phyloP scores from a whole-genome alignment of 1,284 basidiomycete genomes.

The Singerocomus inundabilis region DNA sequence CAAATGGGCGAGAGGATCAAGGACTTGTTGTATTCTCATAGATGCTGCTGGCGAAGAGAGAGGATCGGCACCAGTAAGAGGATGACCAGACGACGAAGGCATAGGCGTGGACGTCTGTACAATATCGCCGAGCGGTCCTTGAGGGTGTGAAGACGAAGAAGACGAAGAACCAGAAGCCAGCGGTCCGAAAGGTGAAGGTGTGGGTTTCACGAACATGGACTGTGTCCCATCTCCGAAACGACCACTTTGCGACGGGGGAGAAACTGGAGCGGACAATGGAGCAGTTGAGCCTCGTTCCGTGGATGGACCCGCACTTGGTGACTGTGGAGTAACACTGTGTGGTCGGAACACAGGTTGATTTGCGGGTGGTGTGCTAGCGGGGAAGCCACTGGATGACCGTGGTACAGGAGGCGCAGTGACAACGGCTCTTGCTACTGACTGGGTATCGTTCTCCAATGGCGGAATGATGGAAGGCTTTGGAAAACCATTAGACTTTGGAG shows the following conservation, averaged over 20 bases:
- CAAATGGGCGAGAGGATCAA: conserved; percentile 65
- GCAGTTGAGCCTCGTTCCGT: conserved; percentile 9
- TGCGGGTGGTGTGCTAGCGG: conserved; percentile 19
- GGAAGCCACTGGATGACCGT: conserved; percentile 20
- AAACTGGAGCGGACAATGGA: conserved; percentile 29
- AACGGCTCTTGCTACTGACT: conserved; percentile 34
- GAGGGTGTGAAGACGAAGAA: conserved; percentile 30
- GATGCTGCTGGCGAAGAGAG: conserved; percentile 18
- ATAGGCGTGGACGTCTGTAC: conserved; percentile 8
- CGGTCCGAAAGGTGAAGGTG: conserved; percentile 37
- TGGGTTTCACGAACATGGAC: conserved; percentile 68
- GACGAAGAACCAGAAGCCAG: conserved; percentile 30
- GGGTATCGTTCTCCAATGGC: conserved; percentile 61
- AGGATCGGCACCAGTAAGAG: conserved; percentile 19
- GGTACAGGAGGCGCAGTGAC: conserved; percentile 28
- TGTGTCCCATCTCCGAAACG: conserved; percentile 69
- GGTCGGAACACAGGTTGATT: conserved; percentile 23
- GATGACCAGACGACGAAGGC: conserved; percentile 13
- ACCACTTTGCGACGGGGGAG: conserved; percentile 56
- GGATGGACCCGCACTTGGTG: conserved; percentile 48
- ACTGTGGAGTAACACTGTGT: conserved; percentile 38
- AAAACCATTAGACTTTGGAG: conserved; percentile 43
- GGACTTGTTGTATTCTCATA: conserved; percentile 29
- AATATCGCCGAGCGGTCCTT: conserved; percentile 29
- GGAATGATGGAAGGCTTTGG: conserved; percentile 62